Percentiles rank a stretch among this genome's conserved stretches.
Evolutionary conservation across 306 rosid genomes (phyloP).

Genomic region (Urtica urens): DNA sequence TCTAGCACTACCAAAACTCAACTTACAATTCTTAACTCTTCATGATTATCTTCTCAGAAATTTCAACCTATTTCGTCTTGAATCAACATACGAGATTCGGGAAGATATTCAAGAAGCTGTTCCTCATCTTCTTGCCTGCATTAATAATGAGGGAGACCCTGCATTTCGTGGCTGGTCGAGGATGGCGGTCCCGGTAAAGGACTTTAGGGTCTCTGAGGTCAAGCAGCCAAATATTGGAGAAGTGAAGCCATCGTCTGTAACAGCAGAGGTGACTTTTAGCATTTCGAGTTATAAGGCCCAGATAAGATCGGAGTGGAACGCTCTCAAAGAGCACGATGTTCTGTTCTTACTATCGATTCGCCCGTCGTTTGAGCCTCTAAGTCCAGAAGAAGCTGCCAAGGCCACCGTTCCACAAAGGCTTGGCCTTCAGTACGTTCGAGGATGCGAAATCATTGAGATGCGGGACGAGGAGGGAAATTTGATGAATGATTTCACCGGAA

Average conservation of each 20-base stretch:
- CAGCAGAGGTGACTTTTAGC: constrained; percentile 75
- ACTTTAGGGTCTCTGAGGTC: constrained; percentile 70
- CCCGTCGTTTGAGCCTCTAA: constrained; percentile 88
- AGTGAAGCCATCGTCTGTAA: constrained; percentile 90
- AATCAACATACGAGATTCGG: constrained; percentile 96
- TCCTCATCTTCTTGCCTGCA: constrained; percentile 87
- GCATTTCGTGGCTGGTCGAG: constrained; percentile 99
- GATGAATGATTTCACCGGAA: constrained; percentile 95
- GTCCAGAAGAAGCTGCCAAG: constrained; percentile 71
- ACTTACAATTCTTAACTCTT: constrained; percentile 88
- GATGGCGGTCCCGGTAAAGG: constrained; percentile 88
- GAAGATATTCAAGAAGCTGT: constrained; percentile 96
- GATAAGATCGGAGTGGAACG: constrained; percentile 91
- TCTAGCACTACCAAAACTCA: constrained; percentile 93
- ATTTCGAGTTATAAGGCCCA: constrained; percentile 83
- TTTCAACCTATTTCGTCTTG: constrained; percentile 93
- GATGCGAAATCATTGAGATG: constrained; percentile 85
- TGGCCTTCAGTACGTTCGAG: constrained; percentile 88
- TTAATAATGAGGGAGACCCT: constrained; percentile 77
- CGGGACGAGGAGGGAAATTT: constrained; percentile 89
- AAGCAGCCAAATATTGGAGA: constrained; percentile 98
- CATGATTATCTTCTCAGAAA: constrained; percentile 94
- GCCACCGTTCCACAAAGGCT: constrained; percentile 89
- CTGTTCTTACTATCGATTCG: constrained; percentile 74
- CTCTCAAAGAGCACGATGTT: constrained; percentile 94